Evolutionary conservation across 768 basidiomycete species (phyloP), one percentile per base, ranked within the genome.

Genomic region (Mycena latifolia): DNA sequence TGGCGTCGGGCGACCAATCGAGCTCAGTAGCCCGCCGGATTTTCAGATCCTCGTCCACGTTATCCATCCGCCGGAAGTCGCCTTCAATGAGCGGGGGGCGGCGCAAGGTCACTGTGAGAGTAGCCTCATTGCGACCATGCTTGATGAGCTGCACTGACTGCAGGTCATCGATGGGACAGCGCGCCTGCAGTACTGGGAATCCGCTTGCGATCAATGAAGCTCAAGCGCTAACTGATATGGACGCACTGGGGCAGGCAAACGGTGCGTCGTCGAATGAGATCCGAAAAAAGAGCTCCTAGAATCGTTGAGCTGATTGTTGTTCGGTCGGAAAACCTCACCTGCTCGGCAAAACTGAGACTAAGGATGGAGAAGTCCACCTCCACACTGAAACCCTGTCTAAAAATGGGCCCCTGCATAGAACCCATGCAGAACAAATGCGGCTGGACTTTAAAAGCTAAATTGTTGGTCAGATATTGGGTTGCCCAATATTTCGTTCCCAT

Each of bases 71-170:
- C 15, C 69, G 61, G n/a, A 63, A 63, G 28, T 70, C 66, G 7
- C 61, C 69, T 3, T 70, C 66, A 27, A 70, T 11, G 15, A 46
- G 54, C 11, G 69, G 69, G 4, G 69, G 69, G 0, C 69, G 65
- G 25, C 69, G 65, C 25, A 70, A 20, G 11, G 51, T 65, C 12
- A 70, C 51, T 1, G 66, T 70, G 22, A 70, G 54, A 1, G 50
- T 66, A 2, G 50, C 69, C 17, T 37, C 25, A 15, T 5, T 27
- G 8, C 10, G 10, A 0, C 3, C 8, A 15, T 28, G 1, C 39
- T 61, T 62, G 22, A 56, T 37, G 22, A 67, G 45, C n/a, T 51
- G 55, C 11, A 70, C 60, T 0, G 66, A 56, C 39, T 64, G 46
- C 14, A 70, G 18, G 43, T 70, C 69, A 39, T 66, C 66, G 20